A percentile compares a stretch with the other conserved stretches of the same genome.
phyloP scores from a whole-genome alignment of 495 filamentous ascomycete genomes.

The Achaetomiella virescens region DNA sequence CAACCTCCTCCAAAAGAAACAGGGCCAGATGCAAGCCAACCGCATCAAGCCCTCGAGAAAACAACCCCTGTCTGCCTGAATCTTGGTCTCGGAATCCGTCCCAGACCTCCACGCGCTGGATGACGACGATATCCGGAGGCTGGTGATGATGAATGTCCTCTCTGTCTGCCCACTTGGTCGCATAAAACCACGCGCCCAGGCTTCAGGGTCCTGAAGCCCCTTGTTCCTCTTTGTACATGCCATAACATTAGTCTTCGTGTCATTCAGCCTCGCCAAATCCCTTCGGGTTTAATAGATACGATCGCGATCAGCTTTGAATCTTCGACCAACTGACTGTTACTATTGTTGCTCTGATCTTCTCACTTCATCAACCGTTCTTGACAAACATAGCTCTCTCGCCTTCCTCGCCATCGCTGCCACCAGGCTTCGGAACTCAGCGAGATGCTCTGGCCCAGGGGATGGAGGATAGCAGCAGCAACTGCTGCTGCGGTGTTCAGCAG shows the following conservation, averaged over 20 bases:
- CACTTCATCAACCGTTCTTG: too few relatives aligned
- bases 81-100: background rate
- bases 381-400: too few relatives aligned
- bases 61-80: constrained; percentile 6
- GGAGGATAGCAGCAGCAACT: constrained; percentile 17
- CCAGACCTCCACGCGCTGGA: background rate
- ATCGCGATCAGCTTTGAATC: background rate
- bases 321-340: too few relatives aligned
- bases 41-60: background rate
- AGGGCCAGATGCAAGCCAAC: background rate
- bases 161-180: background rate
- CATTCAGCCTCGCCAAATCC: background rate
- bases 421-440: background rate
- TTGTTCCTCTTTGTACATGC: background rate
- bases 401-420: background rate
- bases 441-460: constrained; percentile 14
- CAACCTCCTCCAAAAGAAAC: constrained; percentile 15
- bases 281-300: constrained; percentile 1
- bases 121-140: constrained; percentile 14
- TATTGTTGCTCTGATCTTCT: too few relatives aligned
- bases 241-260: background rate
- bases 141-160: constrained; percentile 11
- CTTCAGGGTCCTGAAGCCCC: background rate
- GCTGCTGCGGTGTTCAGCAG: constrained; percentile 14
- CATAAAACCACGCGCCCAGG: background rate